These are phyloP conservation scores for Prunus mongolica DNA, from an alignment of 306 rosid species.

Conservation along the genomic window DNA sequence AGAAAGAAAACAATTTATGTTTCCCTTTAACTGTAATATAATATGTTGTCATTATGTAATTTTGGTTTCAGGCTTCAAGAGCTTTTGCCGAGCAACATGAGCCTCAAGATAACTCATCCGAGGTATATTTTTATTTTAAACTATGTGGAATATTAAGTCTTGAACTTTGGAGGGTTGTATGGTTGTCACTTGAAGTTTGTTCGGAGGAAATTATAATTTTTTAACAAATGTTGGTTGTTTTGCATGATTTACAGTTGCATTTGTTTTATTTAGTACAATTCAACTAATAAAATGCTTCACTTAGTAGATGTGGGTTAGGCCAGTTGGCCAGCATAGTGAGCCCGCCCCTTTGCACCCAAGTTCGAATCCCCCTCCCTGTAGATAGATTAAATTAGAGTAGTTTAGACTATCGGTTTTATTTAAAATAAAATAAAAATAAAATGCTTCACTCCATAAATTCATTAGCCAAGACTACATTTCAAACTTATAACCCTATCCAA, in stretches of 20 bases:
- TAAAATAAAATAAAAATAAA: neutral
- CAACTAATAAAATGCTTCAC: neutral
- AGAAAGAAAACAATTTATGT: neutral
- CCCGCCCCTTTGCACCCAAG: no score
- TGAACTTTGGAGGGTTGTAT: neutral
- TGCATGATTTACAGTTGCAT: neutral
- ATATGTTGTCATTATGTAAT: slow-evolving; percentile 13
- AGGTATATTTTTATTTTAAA: slow-evolving; percentile 40
- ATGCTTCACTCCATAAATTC: neutral
- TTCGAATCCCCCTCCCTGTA: no score
- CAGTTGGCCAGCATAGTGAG: no score
- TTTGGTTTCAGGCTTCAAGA: slow-evolving; percentile 52
- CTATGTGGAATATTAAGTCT: neutral
- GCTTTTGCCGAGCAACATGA: slow-evolving; percentile 47
- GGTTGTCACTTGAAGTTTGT: neutral
- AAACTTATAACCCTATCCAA: neutral
- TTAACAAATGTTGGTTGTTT: neutral
- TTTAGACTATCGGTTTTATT: no score
- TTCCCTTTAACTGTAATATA: neutral
- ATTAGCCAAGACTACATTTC: neutral
- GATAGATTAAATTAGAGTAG: no score
- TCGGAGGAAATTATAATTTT: neutral
- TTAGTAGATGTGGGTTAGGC: no score
- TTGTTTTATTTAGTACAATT: neutral
- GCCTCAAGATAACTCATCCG: slow-evolving; percentile 50